Percentiles rank a stretch among this genome's conserved stretches.
Conservation (phyloP, 768 basidiomycete species). For the Lactarius tabidus region DNA sequence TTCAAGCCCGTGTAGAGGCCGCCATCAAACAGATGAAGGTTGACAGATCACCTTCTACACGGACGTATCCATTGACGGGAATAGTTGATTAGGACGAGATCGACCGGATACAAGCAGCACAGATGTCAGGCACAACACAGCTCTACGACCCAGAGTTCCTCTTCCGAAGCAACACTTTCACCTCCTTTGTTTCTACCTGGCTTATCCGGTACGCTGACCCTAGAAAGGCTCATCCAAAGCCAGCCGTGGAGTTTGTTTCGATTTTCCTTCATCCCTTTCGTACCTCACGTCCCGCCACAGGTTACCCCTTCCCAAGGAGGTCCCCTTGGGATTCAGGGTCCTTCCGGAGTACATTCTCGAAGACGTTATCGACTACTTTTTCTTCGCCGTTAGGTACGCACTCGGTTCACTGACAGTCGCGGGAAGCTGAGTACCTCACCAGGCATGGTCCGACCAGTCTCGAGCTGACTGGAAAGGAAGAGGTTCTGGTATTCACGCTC, state of each 20-base stretch:
- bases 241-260: slow-evolving; percentile 55
- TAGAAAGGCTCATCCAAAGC: slow-evolving; percentile 66
- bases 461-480: slow-evolving; percentile 78
- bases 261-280: background rate
- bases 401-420: background rate
- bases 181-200: slow-evolving; percentile 92
- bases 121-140: slow-evolving; percentile 80
- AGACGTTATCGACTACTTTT: slow-evolving; percentile 86
- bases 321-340: slow-evolving; percentile 79
- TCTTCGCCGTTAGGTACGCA: slow-evolving; percentile 76
- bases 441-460: slow-evolving; percentile 75
- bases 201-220: slow-evolving; percentile 88
- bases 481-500: slow-evolving; percentile 80
- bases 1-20: slow-evolving; percentile 73
- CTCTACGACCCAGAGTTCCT: slow-evolving; percentile 83
- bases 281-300: slow-evolving; percentile 38
- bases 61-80: background rate
- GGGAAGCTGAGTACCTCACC: background rate
- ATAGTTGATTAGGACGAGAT: slow-evolving; percentile 53
- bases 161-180: slow-evolving; percentile 74
- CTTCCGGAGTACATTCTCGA: slow-evolving; percentile 94
- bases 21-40: slow-evolving; percentile 71
- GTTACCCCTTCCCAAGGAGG: slow-evolving; percentile 79
- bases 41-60: background rate
- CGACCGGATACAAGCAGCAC: slow-evolving; percentile 62